Evolutionary conservation across 2,329 filamentous ascomycete genomes (phyloP), one percentile per base, ranked within the genome.

Genomic region (Trichoderma citrinoviride): DNA sequence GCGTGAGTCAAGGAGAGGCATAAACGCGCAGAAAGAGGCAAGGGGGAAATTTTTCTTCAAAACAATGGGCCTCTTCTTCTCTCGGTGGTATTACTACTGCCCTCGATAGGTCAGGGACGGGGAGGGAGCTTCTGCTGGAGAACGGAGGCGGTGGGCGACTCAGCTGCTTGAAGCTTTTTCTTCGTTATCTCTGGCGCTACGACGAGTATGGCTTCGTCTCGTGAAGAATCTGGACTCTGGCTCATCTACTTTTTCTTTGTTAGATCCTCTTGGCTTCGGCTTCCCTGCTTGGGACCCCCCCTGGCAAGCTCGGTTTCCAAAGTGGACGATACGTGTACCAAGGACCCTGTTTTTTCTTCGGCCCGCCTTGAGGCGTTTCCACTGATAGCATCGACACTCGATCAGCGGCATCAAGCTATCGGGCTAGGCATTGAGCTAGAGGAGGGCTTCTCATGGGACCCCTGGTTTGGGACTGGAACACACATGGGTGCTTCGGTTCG

Each of bases 391-490:
- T 44, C 47, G 53, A 62, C 33, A 44, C 33, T 10, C 33, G 58
- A 62, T 62, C 58, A 62, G 37, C 43, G 47, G 57, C 53, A 53
- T 53, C 47, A 53, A 53, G 40, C 27, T 54, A 62, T 37, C 33
- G 14, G 14, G 33, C 33, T 37, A 12, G 33, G 33, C 33, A 37
- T 37, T 37, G 33, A 37, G 33, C 33, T 37, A 37, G 33, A 37
- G 2, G 49, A 53, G 47, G 14, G 46, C 33, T 17, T 21, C 46
- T 61, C 37, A 61, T 53, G 57, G 37, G 21, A 40, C 47, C 37
- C 57, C 41, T 29, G 27, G 6, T 29, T 58, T 33, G 19, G 8
- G 47, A 33, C 8, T 33, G 29, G 29, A 33, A 33, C 29, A 10
- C 46, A 49, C 57, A 61, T 61, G 57, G 57, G 33, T 37, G 33